These are phyloP conservation scores for Hansenula anomala DNA, from an alignment of 1,139 yeast genomes.

Conservation along the genomic window DNA sequence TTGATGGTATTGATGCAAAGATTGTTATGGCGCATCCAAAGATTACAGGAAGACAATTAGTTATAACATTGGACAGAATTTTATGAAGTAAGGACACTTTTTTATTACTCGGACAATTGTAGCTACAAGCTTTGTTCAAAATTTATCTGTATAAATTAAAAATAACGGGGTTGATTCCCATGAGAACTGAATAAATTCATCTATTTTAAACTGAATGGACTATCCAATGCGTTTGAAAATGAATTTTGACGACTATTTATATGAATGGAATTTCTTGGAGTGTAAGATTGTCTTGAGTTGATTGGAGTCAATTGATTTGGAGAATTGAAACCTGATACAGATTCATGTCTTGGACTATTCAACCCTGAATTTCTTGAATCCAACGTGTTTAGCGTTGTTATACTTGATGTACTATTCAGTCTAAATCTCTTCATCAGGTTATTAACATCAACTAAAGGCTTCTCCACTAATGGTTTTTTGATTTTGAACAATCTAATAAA, in stretches of 20 bases:
- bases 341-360: conserved; percentile 9
- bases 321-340: conserved; percentile 13
- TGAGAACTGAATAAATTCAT: too few species aligned
- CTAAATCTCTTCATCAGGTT: conserved; percentile 40
- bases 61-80: conserved; percentile 20
- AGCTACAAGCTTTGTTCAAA: too few species aligned
- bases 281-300: conserved; percentile 21
- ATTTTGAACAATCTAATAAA: conserved; percentile 56
- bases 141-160: too few species aligned
- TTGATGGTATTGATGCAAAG: conserved; percentile 40
- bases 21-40: conserved; percentile 69
- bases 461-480: conserved; percentile 35
- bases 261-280: conserved; percentile 17
- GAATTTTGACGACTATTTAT: conserved; percentile 18
- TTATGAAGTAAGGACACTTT: background rate
- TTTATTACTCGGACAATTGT: too few species aligned
- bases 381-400: conserved; percentile 7
- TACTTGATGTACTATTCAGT: conserved; percentile 18
- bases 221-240: conserved; percentile 3
- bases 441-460: conserved; percentile 48
- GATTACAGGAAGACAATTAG: conserved; percentile 58
- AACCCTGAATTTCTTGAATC: conserved; percentile 10
- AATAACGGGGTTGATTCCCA: too few species aligned
- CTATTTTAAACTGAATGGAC: too few species aligned
- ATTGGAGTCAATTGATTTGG: conserved; percentile 23